Evolutionary conservation across 768 basidiomycete species (phyloP).

Genomic region (Pleurotus djamor): DNA sequence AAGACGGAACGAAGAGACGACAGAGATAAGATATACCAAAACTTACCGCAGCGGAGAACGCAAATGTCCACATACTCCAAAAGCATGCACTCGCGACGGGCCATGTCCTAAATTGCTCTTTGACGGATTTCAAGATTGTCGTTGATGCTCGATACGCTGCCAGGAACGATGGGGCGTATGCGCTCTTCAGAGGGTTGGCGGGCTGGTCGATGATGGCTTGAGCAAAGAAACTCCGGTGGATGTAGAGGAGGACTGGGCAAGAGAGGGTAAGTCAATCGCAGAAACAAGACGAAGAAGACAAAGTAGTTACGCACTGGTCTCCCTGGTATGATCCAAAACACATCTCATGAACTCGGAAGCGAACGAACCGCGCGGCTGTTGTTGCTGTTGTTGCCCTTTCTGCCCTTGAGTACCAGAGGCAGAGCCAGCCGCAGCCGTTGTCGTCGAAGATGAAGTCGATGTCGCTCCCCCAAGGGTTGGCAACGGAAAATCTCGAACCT

Average conservation of each 20-base stretch:
- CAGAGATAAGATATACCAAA: background rate
- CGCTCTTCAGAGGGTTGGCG: slow-evolving; percentile 61
- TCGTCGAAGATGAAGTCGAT: no score
- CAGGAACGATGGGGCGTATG: slow-evolving; percentile 63
- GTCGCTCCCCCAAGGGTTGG: slow-evolving; percentile 31
- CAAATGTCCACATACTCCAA: slow-evolving; percentile 65
- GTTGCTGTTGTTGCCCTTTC: background rate
- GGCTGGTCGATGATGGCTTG: slow-evolving; percentile 71
- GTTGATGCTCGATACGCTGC: slow-evolving; percentile 59
- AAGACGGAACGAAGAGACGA: background rate
- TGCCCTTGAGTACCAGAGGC: no score
- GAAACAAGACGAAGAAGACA: background rate
- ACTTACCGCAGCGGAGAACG: slow-evolving; percentile 51
- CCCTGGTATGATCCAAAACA: slow-evolving; percentile 46
- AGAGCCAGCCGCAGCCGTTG: no score
- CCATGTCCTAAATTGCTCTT: slow-evolving; percentile 42
- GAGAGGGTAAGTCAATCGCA: background rate
- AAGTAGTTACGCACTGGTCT: slow-evolving; percentile 44
- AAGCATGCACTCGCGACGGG: slow-evolving; percentile 51
- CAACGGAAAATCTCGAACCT: slow-evolving; percentile 64
- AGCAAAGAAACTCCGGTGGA: slow-evolving; percentile 70
- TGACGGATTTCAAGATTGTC: slow-evolving; percentile 50
- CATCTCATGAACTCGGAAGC: slow-evolving; percentile 40
- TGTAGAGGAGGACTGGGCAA: slow-evolving; percentile 51
- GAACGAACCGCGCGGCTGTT: slow-evolving; percentile 20